Percentiles rank a stretch among this genome's conserved stretches.
Conservation (phyloP, 345 rosid species). For the rapeseed (Brassica napus) region DNA sequence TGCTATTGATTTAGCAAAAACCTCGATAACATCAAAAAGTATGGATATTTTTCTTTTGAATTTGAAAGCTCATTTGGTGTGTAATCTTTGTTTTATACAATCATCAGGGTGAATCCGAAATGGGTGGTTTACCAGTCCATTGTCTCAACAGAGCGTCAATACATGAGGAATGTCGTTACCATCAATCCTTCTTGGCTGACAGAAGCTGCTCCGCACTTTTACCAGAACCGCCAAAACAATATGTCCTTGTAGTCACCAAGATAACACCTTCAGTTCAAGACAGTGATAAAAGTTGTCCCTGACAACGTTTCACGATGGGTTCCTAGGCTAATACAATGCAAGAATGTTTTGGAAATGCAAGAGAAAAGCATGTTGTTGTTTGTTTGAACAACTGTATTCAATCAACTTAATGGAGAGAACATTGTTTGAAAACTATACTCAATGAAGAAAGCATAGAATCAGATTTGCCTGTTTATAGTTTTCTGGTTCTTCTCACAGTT, state of each 20-base stretch:
- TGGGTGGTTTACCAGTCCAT: constrained; percentile 82
- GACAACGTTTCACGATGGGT: constrained; percentile 8
- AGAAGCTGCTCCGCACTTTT: constrained; percentile 83
- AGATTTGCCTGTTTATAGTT: constrained; percentile 25
- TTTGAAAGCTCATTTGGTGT: no score
- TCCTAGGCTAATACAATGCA: constrained; percentile 6
- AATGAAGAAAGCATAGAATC: constrained; percentile 9
- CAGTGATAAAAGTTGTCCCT: neutral
- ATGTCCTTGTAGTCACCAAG: constrained; percentile 24
- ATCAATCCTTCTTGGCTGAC: constrained; percentile 82
- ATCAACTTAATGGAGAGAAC: no score
- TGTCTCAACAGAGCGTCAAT: constrained; percentile 86
- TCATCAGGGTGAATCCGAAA: constrained; percentile 73
- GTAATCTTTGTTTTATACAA: neutral
- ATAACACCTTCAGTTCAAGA: neutral
- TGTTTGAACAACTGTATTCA: neutral
- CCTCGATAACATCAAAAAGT: neutral
- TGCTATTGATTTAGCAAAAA: constrained; percentile 7
- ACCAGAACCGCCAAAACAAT: constrained; percentile 51
- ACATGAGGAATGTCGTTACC: constrained; percentile 78
- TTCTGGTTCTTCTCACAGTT: constrained; percentile 34
- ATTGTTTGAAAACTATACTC: no score
- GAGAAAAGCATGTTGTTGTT: neutral
- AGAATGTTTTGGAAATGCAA: constrained; percentile 6
- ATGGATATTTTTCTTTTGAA: no score